Base-by-base conservation (phyloP, 305 asterid genomes). In the Solanum hybrid region DNA sequence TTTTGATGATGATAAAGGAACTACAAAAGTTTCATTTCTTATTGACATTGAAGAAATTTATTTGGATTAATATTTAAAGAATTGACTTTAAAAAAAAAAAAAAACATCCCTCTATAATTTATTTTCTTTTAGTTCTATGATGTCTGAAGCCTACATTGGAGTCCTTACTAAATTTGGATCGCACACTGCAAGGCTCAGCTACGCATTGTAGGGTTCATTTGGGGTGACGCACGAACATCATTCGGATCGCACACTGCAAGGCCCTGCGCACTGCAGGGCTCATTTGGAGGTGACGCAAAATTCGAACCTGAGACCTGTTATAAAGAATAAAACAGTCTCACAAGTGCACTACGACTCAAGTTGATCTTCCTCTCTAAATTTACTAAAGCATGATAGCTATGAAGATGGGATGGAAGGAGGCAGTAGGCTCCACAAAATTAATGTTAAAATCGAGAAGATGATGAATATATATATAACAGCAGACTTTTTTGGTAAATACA, bases 261-360 rank as follows among this genome's bases (percentile, higher is more conserved):
- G 46, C 39, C 39, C 11, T 36, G 16, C 20, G 3, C 20, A 46
- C 0, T 46, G 20, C 3, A 0, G 1, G 61, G 20, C 20, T 42
- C 7, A 46, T 46, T 46, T 46, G 3, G 6, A 1, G 20, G 9
- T 35, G 37, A 8, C 39, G 14, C 46, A 42, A 42, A 0, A 42
- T 42, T 42, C 0, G 0, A 42, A 42, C 20, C 18, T 42, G 20
- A 42, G 6, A 42, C 0, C 3, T 42, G 6, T 42, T 42, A 42
- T 42, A 42, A 42, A 42, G 20, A 42, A 20, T 61, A 61, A 1
- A 61, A 18, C 5, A 20, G 0, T 20, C 11, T 20, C 0, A 61
- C 0, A 1, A 61, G 0, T 61, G 1, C 2, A 20, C 11, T 0
- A 61, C 26, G 2, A 61, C 11, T 61, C 26, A 1, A 0, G 5